Evolutionary conservation across 257 asterid species (phyloP).

Genomic region (Solanum pinnatisectum): DNA sequence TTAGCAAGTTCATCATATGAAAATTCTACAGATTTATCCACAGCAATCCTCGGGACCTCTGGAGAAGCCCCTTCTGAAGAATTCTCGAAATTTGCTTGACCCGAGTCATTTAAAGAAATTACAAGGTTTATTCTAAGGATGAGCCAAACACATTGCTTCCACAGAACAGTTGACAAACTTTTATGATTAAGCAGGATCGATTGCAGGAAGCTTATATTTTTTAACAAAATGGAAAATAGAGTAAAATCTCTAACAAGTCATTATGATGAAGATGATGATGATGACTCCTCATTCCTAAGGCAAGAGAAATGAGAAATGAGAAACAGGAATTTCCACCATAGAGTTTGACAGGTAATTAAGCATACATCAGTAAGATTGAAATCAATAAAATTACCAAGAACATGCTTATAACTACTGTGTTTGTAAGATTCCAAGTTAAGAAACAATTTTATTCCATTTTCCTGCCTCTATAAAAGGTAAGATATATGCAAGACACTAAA

Average conservation of each 20-base stretch:
- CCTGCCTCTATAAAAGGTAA: constrained; percentile 29
- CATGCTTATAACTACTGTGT: constrained; percentile 10
- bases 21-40: constrained; percentile 79
- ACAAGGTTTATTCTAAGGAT: not conserved
- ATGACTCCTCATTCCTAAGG: not conserved
- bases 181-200: not conserved
- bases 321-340: not conserved
- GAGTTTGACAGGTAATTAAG: not conserved
- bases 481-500: constrained; percentile 38
- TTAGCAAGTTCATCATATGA: constrained; percentile 57
- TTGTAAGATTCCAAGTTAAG: constrained; percentile 7
- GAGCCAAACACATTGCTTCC: not conserved
- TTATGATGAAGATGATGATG: not conserved
- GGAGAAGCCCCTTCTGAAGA: constrained; percentile 38
- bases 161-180: not conserved
- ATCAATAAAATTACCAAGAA: constrained; percentile 23
- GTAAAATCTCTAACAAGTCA: not conserved
- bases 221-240: not conserved
- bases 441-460: constrained; percentile 3
- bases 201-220: not conserved
- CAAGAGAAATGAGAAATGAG: not conserved
- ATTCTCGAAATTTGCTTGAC: constrained; percentile 16
- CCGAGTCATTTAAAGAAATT: constrained; percentile 11
- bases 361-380: not conserved
- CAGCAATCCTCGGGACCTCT: constrained; percentile 45